Percentiles rank a stretch among this genome's conserved stretches.
These are phyloP conservation scores for Rhodotorula babjevae DNA, from an alignment of 768 basidiomycete genomes.

Conservation along the genomic window DNA sequence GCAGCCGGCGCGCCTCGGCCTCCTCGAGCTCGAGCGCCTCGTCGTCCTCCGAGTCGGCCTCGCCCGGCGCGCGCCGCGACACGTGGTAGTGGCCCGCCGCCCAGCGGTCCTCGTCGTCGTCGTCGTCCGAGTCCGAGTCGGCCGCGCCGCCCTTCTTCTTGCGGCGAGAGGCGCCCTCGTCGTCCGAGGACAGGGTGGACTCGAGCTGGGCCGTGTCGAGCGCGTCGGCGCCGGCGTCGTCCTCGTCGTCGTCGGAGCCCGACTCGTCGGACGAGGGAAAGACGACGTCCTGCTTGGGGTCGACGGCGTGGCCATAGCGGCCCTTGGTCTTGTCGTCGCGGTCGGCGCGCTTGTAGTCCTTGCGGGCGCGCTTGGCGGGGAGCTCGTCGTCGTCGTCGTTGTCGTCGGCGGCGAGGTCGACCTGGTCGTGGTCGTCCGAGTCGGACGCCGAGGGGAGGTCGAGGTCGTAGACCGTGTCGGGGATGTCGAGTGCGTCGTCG, in stretches of 20 bases:
- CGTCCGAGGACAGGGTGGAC: background rate
- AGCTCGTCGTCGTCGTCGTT: slow-evolving; percentile 42
- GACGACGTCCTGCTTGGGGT: slow-evolving; percentile 36
- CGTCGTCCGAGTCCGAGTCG: slow-evolving; percentile 4
- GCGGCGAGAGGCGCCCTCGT: background rate
- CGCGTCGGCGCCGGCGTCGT: background rate
- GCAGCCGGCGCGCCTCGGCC: slow-evolving; percentile 39
- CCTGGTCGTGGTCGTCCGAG: slow-evolving; percentile 7
- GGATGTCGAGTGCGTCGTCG: slow-evolving; percentile 28
- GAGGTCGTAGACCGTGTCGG: slow-evolving; percentile 37
- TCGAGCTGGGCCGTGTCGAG: background rate
- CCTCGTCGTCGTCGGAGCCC: slow-evolving; percentile 31
- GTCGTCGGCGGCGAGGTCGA: slow-evolving; percentile 5
- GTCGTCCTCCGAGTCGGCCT: slow-evolving; percentile 37
- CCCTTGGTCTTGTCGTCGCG: slow-evolving; percentile 43
- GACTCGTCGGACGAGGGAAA: slow-evolving; percentile 7
- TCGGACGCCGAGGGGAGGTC: slow-evolving; percentile 1
- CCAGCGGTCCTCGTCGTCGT: slow-evolving; percentile 33
- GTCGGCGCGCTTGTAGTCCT: background rate
- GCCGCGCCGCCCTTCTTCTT: background rate
- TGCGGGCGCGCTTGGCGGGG: background rate
- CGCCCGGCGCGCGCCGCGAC: slow-evolving; percentile 28
- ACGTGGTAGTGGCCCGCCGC: slow-evolving; percentile 35
- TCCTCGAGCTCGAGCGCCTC: slow-evolving; percentile 40
- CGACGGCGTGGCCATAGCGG: slow-evolving; percentile 46